These are phyloP conservation scores for Microglena sp. DNA, from an alignment of 139 green algal species.

Conservation along the genomic window DNA sequence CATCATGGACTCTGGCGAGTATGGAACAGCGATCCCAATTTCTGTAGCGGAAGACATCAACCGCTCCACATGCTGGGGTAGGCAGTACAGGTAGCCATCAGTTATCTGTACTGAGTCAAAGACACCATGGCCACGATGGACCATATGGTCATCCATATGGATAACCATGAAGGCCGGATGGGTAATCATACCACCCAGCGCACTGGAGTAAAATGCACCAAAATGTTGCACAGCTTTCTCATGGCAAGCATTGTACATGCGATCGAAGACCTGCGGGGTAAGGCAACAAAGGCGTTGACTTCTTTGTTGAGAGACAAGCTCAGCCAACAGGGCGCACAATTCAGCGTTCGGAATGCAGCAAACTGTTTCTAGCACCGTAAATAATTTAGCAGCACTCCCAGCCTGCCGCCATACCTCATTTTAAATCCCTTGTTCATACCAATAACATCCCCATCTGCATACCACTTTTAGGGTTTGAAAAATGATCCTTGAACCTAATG, in stretches of 20 bases:
- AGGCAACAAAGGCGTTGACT: too few relatives aligned
- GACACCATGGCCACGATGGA: conserved; percentile 72
- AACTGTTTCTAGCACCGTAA: too few relatives aligned
- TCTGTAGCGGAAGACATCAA: conserved; percentile 35
- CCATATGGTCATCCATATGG: conserved; percentile 82
- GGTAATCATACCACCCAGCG: conserved; percentile 67
- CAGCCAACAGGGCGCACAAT: too few relatives aligned
- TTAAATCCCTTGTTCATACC: too few relatives aligned
- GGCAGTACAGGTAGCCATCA: conserved; percentile 65
- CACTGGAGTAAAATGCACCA: conserved; percentile 64
- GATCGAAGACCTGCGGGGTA: conserved; percentile 34
- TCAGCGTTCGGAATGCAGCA: too few relatives aligned
- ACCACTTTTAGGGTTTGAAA: too few relatives aligned
- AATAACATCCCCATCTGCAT: too few relatives aligned
- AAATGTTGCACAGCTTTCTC: conserved; percentile 14
- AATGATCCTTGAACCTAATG: too few relatives aligned
- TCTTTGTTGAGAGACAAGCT: too few relatives aligned
- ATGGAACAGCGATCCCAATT: conserved; percentile 39
- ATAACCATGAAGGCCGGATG: conserved; percentile 68
- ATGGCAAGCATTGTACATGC: conserved; percentile 11
- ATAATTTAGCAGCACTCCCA: too few relatives aligned
- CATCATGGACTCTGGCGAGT: conserved; percentile 31
- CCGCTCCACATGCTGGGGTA: conserved; percentile 57
- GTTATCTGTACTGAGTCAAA: conserved; percentile 61
- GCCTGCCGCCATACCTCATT: too few relatives aligned